phyloP scores from a whole-genome alignment of 192 early-diverging fungal species.

The Coemansia sp. region DNA sequence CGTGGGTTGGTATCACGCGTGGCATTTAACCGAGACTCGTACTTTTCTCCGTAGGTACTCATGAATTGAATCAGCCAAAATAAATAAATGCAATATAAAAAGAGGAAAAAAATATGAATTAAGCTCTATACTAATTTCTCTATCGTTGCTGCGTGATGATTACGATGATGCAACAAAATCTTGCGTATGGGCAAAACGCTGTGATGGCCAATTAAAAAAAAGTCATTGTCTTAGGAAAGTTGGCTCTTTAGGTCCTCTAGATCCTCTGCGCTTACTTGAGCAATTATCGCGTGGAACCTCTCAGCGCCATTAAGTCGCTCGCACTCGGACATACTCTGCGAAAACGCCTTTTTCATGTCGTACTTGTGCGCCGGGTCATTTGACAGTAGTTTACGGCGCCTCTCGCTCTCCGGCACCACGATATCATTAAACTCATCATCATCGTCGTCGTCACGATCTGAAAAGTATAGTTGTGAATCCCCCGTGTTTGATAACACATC shows the following conservation, averaged over 20 bases:
- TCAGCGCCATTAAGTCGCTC: conserved; percentile 40
- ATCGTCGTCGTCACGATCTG: conserved; percentile 20
- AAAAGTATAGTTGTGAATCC: conserved; percentile 31
- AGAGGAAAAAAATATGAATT: neutral
- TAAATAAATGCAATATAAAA: neutral
- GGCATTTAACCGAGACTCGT: conserved; percentile 53
- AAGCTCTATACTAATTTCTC: neutral
- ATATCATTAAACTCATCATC: conserved; percentile 6
- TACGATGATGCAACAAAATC: neutral
- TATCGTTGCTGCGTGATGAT: neutral
- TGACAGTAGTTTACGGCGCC: conserved; percentile 25
- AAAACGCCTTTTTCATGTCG: conserved; percentile 26
- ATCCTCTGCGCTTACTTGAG: conserved; percentile 23
- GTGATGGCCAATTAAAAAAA: neutral
- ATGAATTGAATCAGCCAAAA: conserved; percentile 11
- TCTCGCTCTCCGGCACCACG: conserved; percentile 32
- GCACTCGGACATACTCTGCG: conserved; percentile 34
- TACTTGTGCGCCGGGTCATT: conserved; percentile 42
- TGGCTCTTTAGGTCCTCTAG: conserved; percentile 39
- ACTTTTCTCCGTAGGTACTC: conserved; percentile 53
- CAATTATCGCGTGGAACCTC: conserved; percentile 37
- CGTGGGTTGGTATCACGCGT: conserved; percentile 21
- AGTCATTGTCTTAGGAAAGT: neutral
- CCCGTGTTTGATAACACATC: conserved; percentile 45
- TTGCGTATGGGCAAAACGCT: neutral